A percentile compares a stretch with the other conserved stretches of the same genome.
Evolutionary conservation across 2,329 filamentous ascomycete genomes (phyloP).

Genomic region (Epichloe brachyelytri): DNA sequence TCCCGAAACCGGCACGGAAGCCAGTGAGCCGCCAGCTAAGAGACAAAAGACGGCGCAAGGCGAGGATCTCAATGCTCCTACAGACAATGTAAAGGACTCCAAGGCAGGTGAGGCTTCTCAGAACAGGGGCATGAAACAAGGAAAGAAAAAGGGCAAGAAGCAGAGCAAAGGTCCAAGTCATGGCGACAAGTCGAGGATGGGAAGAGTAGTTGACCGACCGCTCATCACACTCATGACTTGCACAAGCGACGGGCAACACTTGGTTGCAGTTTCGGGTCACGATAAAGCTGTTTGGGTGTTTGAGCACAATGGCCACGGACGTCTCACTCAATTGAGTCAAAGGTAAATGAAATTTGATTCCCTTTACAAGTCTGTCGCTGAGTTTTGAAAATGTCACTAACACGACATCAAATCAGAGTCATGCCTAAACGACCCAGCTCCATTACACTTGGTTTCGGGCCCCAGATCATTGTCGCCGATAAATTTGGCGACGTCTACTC

Average conservation of each 20-base stretch:
- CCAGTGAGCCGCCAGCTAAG: conserved; percentile 23
- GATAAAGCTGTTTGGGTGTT: conserved; percentile 88
- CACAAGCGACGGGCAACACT: conserved; percentile 50
- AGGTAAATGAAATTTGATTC: conserved; percentile 35
- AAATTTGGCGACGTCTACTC: conserved; percentile 97
- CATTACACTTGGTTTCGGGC: conserved; percentile 55
- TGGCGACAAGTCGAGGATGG: conserved; percentile 10
- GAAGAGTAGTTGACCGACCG: conserved; percentile 35
- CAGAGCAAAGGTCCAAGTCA: conserved; percentile 15
- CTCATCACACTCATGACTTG: conserved; percentile 57
- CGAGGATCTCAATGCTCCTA: conserved; percentile 9
- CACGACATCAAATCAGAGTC: conserved; percentile 30
- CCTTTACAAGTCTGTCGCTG: neutral
- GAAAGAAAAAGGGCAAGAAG: conserved; percentile 17
- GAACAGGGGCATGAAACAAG: conserved; percentile 8
- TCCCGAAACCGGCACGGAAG: conserved; percentile 9
- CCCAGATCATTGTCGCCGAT: conserved; percentile 70
- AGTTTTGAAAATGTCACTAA: neutral
- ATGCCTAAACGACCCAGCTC: conserved; percentile 88
- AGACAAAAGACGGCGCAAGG: conserved; percentile 19
- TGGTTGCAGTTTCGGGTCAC: conserved; percentile 73
- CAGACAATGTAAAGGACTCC: neutral
- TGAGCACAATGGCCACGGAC: conserved; percentile 46
- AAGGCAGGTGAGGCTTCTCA: conserved; percentile 8
- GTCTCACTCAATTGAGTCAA: conserved; percentile 54